Evolutionary conservation across 768 basidiomycete genomes (phyloP).

Genomic region (Ramaria sp.): DNA sequence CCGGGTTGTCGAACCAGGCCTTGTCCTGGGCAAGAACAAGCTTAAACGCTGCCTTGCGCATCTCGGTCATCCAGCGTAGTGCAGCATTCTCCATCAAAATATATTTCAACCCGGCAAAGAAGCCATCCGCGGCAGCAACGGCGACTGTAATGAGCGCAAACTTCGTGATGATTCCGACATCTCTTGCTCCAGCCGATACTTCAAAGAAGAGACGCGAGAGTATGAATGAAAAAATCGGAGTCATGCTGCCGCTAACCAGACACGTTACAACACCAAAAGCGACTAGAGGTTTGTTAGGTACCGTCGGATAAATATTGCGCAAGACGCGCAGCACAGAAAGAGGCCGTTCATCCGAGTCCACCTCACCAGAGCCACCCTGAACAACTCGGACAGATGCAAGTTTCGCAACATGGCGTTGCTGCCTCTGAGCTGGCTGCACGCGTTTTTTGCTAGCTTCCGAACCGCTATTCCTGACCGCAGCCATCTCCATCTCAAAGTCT

Average conservation of each 20-base stretch:
- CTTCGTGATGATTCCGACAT: constrained; percentile 48
- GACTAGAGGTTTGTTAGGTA: constrained; percentile 67
- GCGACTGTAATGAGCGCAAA: constrained; percentile 66
- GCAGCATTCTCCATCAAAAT: constrained; percentile 68
- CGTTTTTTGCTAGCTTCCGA: constrained; percentile 21
- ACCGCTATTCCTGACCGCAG: constrained; percentile 28
- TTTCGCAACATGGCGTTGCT: background rate
- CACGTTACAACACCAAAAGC: constrained; percentile 60
- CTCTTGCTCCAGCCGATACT: constrained; percentile 58
- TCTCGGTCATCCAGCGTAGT: constrained; percentile 58
- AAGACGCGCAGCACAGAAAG: constrained; percentile 33
- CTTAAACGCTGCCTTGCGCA: constrained; percentile 47
- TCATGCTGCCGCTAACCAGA: constrained; percentile 69
- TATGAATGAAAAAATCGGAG: constrained; percentile 86
- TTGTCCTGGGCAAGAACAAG: constrained; percentile 73
- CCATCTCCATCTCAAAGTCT: constrained; percentile 15
- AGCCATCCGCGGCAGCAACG: constrained; percentile 65
- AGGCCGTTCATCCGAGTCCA: constrained; percentile 16
- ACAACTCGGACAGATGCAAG: constrained; percentile 14
- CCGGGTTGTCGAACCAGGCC: constrained; percentile 68
- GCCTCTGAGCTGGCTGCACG: constrained; percentile 7
- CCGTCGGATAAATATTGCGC: constrained; percentile 48
- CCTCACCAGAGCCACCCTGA: constrained; percentile 15
- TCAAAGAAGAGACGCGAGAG: constrained; percentile 73
- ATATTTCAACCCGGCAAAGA: constrained; percentile 67